Base-by-base conservation (phyloP, 2,329 filamentous ascomycete species). In the Aspergillus sp. region DNA sequence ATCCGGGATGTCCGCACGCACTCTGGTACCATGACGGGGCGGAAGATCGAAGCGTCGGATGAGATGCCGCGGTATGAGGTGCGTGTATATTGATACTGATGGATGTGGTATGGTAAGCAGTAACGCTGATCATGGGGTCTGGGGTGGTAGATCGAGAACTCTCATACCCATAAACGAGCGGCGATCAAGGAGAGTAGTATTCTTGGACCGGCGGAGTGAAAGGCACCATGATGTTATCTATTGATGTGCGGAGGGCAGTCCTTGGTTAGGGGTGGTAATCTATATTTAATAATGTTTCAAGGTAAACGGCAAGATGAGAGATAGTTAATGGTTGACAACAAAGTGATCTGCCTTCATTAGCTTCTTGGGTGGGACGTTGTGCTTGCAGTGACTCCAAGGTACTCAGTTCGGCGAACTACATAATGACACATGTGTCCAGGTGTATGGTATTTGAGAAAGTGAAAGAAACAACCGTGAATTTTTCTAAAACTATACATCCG, bases 1-100 rank as follows among this genome's bases (percentile, higher is more conserved):
- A 75, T 80, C 62, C 70, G 67, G 54, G 64, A 74, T 13, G 71
- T 80, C 17, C 61, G 75, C 44, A 78, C 76, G 0, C 54, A 71
- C 51, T 66, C 71, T 0, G 69, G 71, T 8, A 68, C 67, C 2
- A 62, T 74, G 53, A 73, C 74, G 0, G 74, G 73, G 5, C 71
- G 74, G n/a, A 72, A 72, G 44, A 74, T 79, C 10, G 67, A 73
- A 38, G 74, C 77, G 27, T 71, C 41, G 41, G 41, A 44, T 23
- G 41, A 44, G 41, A 44, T 44, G 41, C 41, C 41, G 41, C 41
- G 41, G 41, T 23, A 44, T 44, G 41, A 44, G 41, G 41, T 44
- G 41, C 19, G 41, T 44, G 23, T 13, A 23, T 7, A 13, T 2
- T 42, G 5, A 42, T 13, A 23, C 13, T 5, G 1, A 23, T 44